Conservation (phyloP, 1,284 basidiomycete genomes). For the Xerocomus nothofagi region DNA sequence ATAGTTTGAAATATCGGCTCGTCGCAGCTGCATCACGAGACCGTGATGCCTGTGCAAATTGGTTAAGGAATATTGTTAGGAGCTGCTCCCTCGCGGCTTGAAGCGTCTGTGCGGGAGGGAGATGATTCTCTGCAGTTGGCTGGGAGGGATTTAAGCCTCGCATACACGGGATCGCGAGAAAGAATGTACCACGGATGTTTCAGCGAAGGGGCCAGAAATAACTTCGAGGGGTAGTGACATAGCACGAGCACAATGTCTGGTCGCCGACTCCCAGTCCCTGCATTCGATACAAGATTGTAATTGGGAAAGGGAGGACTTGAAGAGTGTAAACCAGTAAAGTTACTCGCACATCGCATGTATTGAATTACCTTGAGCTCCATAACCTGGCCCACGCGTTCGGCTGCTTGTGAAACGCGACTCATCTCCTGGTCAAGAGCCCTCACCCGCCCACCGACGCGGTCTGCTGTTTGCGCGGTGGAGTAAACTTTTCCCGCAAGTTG, state of each 20-base stretch:
- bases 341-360: not conserved
- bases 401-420: conserved; percentile 80
- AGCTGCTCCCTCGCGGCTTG: conserved; percentile 74
- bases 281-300: conserved; percentile 78
- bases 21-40: conserved; percentile 84
- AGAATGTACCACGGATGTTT: conserved; percentile 73
- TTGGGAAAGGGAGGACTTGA: conserved; percentile 75
- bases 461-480: conserved; percentile 78
- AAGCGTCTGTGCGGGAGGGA: conserved; percentile 84
- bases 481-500: conserved; percentile 59
- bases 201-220: conserved; percentile 83
- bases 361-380: conserved; percentile 82
- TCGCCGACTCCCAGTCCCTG: conserved; percentile 95
- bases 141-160: conserved; percentile 35
- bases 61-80: conserved; percentile 72
- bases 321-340: conserved; percentile 13
- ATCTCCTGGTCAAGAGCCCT: conserved; percentile 89
- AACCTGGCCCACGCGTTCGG: conserved; percentile 82
- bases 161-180: not conserved
- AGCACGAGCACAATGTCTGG: conserved; percentile 86
- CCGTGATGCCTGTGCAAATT: conserved; percentile 79
- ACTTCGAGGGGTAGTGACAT: conserved; percentile 82
- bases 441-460: conserved; percentile 88
- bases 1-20: conserved; percentile 94
- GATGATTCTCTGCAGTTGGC: conserved; percentile 88